Evolutionary conservation across 192 early-diverging fungal species (phyloP), one percentile per base, ranked within the genome.

Genomic region (Coemansia asiatica): DNA sequence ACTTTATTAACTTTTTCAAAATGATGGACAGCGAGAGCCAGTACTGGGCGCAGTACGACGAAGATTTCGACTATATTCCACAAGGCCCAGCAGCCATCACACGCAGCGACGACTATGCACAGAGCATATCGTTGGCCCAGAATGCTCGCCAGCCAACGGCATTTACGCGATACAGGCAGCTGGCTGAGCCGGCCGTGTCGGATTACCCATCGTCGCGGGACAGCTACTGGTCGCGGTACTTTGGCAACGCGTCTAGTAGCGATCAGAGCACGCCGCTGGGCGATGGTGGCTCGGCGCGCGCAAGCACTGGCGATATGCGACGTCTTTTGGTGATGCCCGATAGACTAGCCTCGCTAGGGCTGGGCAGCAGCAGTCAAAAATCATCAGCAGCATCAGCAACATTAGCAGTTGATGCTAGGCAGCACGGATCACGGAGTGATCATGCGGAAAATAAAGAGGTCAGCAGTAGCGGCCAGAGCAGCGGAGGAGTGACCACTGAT

Each of bases 221-320:
- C 62, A 81, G 79, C 64, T 81, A 81, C 67, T 81, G 79, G 79
- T 75, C 79, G 26, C 60, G 66, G 51, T 72, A 81, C 67, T 31
- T 71, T 29, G 51, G 36, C 26, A 36, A 33, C n/a, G 60, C 54
- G 49, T 18, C 18, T 19, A 38, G 57, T 21, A 40, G 36, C 15
- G 62, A 33, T 40, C 64, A 67, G 56, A 19, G 64, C 15, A 69
- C 69, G 46, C 76, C 68, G 16, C 23, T 48, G 23, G 53, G 56
- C 6, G 46, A n/a, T 23, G 58, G 3, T 29, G 22, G 22, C 15
- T 19, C 47, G 6, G 21, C 21, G 4, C 54, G 26, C 38, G 36
- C 27, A 10, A 46, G 40, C 54, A 54, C 60, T 13, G 38, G 28
- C 29, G 46, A 46, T 19, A 54, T 60, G 57, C 63, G 56, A 18